Base-by-base conservation (phyloP, 768 basidiomycete species). In the Chlorophyllum brunneum region DNA sequence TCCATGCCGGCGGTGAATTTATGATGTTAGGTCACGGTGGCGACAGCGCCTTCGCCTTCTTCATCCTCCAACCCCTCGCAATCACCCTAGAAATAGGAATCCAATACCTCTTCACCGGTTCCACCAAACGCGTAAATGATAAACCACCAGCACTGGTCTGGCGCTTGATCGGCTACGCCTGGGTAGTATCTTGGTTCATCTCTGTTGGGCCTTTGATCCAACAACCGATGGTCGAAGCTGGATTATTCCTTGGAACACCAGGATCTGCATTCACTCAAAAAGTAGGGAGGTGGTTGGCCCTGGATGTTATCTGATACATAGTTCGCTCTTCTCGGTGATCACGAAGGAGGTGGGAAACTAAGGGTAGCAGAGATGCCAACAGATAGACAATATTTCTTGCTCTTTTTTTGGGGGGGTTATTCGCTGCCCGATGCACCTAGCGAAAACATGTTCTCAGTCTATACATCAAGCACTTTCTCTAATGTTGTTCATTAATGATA, bases 1-100 rank as follows among this genome's bases (percentile, higher is more conserved):
- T 67, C 33, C 68, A 71, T 45, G 53, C 54, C 48, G 31, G 57
- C 8, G 65, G 62, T 15, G 70, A 70, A 46, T 61, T 57, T 56
- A 64, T 66, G 61, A 55, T 63, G 42, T 45, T 61, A 16, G 51
- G 55, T 13, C 39, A 57, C 31, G 55, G 55, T 5, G 58, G 46
- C 10, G 16, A 53, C 4, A 56, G 61, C 16, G 61, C 65, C 26
- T 48, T 70, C 9, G 5, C 26, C 4, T 71, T 70, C 58, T 69
- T 67, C 61, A 42, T 63, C 47, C 40, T 63, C 15, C 66, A 70
- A 53, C 56, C 67, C 5, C 42, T 65, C 13, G 65, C 56, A 5
- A 67, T 71, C 23, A 60, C 59, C 1, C 34, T 66, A 33, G 70
- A 70, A 48, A 59, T 52, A 5, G 41, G 36, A 10, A 49, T 66